Evolutionary conservation across 2,329 filamentous ascomycete genomes (phyloP), one percentile per base, ranked within the genome.

Genomic region (Diaporthe longicolla): DNA sequence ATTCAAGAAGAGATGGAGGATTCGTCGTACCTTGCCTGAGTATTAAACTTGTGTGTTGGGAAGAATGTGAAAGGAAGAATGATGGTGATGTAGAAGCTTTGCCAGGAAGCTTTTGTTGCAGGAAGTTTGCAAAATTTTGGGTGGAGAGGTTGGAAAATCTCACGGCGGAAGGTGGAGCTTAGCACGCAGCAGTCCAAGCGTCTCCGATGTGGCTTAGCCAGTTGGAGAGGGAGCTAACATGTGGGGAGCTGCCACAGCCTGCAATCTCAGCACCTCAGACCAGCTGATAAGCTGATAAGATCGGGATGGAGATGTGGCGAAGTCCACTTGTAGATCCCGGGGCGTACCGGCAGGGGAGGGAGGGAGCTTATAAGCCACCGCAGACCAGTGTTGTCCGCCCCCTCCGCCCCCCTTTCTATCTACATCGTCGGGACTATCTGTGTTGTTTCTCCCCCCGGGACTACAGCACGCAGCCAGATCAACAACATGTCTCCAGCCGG

Each of bases 401-500:
- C 65, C 35, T 57, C 59, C 35, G 24, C 26, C 50, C 29, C 50
- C 24, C 40, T 37, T 24, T 37, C 61, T 17, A 26, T 37, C 37
- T 37, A 35, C 58, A 59, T 63, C 8, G 15, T 50, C 58, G 48
- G 50, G n/a, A 63, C 32, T 26, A 35, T 37, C 59, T 69, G 69
- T 69, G 24, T 71, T 65, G 63, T 69, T 69, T 72, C 61, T 71
- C 71, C 45, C 35, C 45, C 68, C 54, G 35, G 73, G 66, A 61
- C 72, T 59, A 74, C 76, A 76, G 76, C 77, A 76, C 78, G 77
- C 32, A 26, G 57, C 10, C 48, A 13, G 24, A 76, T 65, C 69
- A 77, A 71, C 81, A 87, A 77, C 77, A 91, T 91, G 89, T 86
- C 86, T 83, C 86, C 88, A 81, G 81, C 83, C 81, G 88, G 87